Conservation (phyloP, 352 stramenopile genomes). For the Pythium insidiosum region DNA sequence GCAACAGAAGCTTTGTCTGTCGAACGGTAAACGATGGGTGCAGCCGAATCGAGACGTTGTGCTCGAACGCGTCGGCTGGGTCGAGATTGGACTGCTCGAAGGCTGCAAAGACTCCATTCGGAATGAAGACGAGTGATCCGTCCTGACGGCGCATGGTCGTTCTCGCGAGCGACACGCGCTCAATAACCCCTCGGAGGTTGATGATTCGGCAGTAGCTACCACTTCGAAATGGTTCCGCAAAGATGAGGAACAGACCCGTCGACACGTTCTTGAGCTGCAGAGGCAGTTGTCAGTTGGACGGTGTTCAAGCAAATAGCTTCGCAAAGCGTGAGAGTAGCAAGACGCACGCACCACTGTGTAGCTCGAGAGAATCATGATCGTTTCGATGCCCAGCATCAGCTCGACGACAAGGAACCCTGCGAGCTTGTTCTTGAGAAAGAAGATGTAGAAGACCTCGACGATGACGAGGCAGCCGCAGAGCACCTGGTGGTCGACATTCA, state of each 20-base stretch:
- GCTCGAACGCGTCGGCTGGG: slow-evolving; percentile 33
- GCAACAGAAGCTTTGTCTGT: no score
- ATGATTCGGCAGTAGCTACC: slow-evolving; percentile 54
- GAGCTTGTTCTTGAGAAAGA: slow-evolving; percentile 56
- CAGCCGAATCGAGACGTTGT: slow-evolving; percentile 40
- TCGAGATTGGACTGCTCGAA: slow-evolving; percentile 60
- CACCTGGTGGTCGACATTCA: slow-evolving; percentile 23
- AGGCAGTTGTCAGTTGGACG: background rate
- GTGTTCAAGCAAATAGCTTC: no score
- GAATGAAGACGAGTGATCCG: slow-evolving; percentile 65
- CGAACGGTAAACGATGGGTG: slow-evolving; percentile 35
- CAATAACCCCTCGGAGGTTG: slow-evolving; percentile 49
- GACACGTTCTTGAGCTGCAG: slow-evolving; percentile 73
- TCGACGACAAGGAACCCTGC: slow-evolving; percentile 62
- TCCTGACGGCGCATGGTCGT: slow-evolving; percentile 62
- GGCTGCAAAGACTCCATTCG: slow-evolving; percentile 75
- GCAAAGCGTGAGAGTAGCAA: no score
- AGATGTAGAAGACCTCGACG: slow-evolving; percentile 82
- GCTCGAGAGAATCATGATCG: slow-evolving; percentile 43
- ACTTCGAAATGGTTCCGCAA: slow-evolving; percentile 70
- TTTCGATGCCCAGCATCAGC: slow-evolving; percentile 55
- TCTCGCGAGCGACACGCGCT: slow-evolving; percentile 63
- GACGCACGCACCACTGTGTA: slow-evolving; percentile 47
- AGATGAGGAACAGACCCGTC: slow-evolving; percentile 78
- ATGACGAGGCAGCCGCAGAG: slow-evolving; percentile 61